These are phyloP conservation scores for Yamadazyma sp. DNA, from an alignment of 805 yeast species.

Conservation along the genomic window DNA sequence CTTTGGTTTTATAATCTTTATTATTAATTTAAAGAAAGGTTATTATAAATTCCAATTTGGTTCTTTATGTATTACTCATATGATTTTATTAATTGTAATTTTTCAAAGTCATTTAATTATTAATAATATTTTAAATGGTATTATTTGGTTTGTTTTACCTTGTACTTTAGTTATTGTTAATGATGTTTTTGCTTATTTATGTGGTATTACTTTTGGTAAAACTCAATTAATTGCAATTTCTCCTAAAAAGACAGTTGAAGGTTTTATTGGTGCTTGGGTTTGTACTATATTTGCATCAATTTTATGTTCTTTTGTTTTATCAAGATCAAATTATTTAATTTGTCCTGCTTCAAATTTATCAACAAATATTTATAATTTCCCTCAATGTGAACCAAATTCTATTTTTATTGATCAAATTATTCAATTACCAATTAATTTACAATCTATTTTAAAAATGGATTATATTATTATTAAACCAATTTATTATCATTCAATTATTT, in stretches of 20 bases:
- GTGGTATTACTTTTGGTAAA: constrained; percentile 94
- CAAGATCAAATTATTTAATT: constrained; percentile 69
- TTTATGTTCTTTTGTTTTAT: constrained; percentile 58
- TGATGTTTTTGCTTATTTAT: constrained; percentile 93
- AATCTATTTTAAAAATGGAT: constrained; percentile 38
- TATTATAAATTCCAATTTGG: constrained; percentile 89
- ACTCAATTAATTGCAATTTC: constrained; percentile 91
- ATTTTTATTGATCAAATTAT: constrained; percentile 81
- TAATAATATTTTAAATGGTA: constrained; percentile 82
- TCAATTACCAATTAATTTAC: constrained; percentile 68
- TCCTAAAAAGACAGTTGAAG: constrained; percentile 97
- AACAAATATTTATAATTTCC: constrained; percentile 56
- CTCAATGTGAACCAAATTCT: constrained; percentile 81
- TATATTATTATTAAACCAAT: constrained; percentile 74
- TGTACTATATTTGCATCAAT: constrained; percentile 80
- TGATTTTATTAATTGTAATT: constrained; percentile 86
- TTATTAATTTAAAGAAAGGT: constrained; percentile 83
- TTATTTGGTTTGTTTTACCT: constrained; percentile 93
- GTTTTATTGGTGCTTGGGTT: constrained; percentile 96
- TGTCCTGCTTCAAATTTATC: constrained; percentile 80
- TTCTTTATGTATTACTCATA: constrained; percentile 89
- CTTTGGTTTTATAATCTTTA: constrained; percentile 86
- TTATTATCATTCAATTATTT: constrained; percentile 79
- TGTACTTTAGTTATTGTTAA: constrained; percentile 88
- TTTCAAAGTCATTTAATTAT: constrained; percentile 93